Percentiles rank a stretch among this genome's conserved stretches.
Evolutionary conservation across 2,329 filamentous ascomycete species (phyloP).

Genomic region (Balansia obtecta): DNA sequence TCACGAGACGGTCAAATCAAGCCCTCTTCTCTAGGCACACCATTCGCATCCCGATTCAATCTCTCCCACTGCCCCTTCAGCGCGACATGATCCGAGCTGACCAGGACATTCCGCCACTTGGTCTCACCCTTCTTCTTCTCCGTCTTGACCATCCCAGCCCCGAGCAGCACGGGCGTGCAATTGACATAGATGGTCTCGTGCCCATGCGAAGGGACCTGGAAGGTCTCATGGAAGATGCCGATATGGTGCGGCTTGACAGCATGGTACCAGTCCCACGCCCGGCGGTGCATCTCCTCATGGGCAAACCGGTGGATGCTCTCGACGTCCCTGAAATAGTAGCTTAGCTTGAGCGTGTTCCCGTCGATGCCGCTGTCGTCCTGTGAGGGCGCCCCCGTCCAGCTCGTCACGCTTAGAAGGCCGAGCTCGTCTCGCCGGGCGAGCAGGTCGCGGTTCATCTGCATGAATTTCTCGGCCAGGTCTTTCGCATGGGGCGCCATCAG

Average conservation of each 20-base stretch:
- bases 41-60: conserved; percentile 16
- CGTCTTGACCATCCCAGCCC: conserved; percentile 15
- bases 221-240: conserved; percentile 43
- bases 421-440: conserved; percentile 26
- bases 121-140: conserved; percentile 10
- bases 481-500: conserved; percentile 30
- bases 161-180: conserved; percentile 25
- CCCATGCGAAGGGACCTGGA: conserved; percentile 27
- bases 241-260: conserved; percentile 25
- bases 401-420: conserved; percentile 32
- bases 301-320: conserved; percentile 40
- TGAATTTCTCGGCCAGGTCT: conserved; percentile 26
- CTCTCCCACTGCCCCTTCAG: conserved; percentile 24
- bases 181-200: conserved; percentile 42
- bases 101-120: conserved; percentile 22
- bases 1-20: not conserved
- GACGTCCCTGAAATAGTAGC: conserved; percentile 38
- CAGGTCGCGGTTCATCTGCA: conserved; percentile 23
- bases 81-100: conserved; percentile 17
- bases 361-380: conserved; percentile 19
- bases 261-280: conserved; percentile 38
- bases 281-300: conserved; percentile 32
- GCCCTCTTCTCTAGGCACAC: conserved; percentile 3
- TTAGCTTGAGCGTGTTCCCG: conserved; percentile 28
- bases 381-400: conserved; percentile 20